Base-by-base conservation (phyloP, 73 alveolate species). In the Paraurostyla sp. region DNA sequence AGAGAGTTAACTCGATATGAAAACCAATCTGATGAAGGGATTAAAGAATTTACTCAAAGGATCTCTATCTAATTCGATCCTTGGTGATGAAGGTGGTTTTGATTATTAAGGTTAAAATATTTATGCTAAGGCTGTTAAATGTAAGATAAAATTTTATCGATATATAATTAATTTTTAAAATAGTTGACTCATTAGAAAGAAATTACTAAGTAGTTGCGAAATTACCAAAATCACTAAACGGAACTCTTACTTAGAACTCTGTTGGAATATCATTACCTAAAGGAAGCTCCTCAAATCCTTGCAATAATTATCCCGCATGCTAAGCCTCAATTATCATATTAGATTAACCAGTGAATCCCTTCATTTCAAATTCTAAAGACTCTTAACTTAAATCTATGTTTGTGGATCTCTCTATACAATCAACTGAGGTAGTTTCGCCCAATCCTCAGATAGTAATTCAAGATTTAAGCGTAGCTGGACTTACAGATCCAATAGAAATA, bases 11-110 rank as follows among this genome's bases (percentile, higher is more conserved):
- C 11, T 32, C 18, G 68, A 73, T 16, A 43, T 73, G 87, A 73
- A 73, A 45, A 48, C 49, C 32, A 73, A 27, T 20, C 7, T 73
- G 3, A 73, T 73, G 87, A 27, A n/a, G 29, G 87, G 87, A 11
- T 30, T 73, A 4, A 45, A 43, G n/a, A 73, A 73, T 33, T 16
- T 73, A 13, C 32, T 73, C 42, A 73, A 73, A 50, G 87, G 87
- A 1, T 73, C 87, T 7, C 33, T 73, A 57, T 4, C 56, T 0
- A 73, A 73, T 50, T 27, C 25, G 36, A 73, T 73, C 29, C 52
- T 73, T 2, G 87, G 87, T 0, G 87, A 73, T 73, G 38, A 3
- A 27, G 87, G 87, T 13, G 87, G 87, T 30, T 45, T 73, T 52
- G 25, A 52, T 11, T 73, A 73, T 73, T 15, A 40, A 13, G 87